Percentiles rank a stretch among this genome's conserved stretches.
Evolutionary conservation across 2,329 filamentous ascomycete species (phyloP).

Genomic region (Bipolaris victoriae): DNA sequence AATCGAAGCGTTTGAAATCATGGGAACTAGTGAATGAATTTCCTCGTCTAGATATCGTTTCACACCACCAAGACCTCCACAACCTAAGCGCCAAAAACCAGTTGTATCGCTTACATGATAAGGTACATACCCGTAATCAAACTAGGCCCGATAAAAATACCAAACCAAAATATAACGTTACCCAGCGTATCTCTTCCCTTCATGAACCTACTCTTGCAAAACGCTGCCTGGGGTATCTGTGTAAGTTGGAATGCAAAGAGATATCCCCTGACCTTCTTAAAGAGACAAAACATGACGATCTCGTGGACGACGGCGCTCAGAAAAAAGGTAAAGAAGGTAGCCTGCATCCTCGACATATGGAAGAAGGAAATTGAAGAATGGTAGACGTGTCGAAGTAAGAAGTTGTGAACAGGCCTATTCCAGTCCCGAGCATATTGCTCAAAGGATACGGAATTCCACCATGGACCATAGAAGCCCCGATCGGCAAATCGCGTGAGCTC

Average conservation of each 20-base stretch:
- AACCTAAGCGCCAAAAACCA: background rate
- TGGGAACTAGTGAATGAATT: background rate
- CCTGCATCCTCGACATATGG: constrained; percentile 71
- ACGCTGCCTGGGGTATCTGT: constrained; percentile 71
- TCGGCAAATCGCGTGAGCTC: constrained; percentile 80
- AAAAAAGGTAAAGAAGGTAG: constrained; percentile 77
- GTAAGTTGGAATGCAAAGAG: constrained; percentile 74
- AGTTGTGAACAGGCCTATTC: constrained; percentile 82
- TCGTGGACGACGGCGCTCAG: constrained; percentile 75
- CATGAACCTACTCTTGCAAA: constrained; percentile 71
- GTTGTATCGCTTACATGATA: constrained; percentile 46
- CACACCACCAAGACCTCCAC: background rate
- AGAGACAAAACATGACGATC: constrained; percentile 79
- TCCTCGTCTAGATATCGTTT: background rate
- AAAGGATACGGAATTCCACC: constrained; percentile 65
- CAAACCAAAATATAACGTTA: constrained; percentile 79
- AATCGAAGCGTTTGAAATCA: background rate
- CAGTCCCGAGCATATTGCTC: constrained; percentile 81
- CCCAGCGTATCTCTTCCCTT: constrained; percentile 68
- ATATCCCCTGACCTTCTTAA: constrained; percentile 78
- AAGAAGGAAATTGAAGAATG: constrained; percentile 77
- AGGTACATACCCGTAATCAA: constrained; percentile 61
- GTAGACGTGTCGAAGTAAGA: constrained; percentile 79
- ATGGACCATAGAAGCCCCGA: constrained; percentile 67
- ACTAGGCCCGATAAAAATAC: constrained; percentile 78